Evolutionary conservation across 345 rosid genomes (phyloP), one percentile per base, ranked within the genome.

Genomic region (Citropsis articulata): DNA sequence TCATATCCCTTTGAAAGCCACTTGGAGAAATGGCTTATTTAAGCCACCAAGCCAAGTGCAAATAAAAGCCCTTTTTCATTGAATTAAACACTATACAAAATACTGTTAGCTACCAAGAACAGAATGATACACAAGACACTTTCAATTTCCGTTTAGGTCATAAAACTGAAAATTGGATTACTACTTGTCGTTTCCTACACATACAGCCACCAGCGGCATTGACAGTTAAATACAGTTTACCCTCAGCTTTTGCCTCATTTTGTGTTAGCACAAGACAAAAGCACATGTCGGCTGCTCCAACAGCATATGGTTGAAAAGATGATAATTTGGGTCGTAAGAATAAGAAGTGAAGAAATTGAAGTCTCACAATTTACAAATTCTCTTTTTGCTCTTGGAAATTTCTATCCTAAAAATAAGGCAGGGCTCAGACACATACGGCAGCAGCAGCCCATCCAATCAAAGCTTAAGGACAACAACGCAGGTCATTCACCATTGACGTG

Each of bases 321-420:
- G 53, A 75, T 69, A 74, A 57, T 78, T 68, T 66, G 66, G 82
- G 79, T 72, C 50, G 79, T 53, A 78, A 69, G 66, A 79, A 79
- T 38, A 24, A 48, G 33, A 75, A 78, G 71, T 71, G 10, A 24
- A 33, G 75, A 73, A 81, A 62, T 57, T 73, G 73, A 77, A 50
- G 57, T 45, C 85, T 81, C 86, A 84, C 83, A 79, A 88, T 88
- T 79, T 88, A 83, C 91, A 88, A 50, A 88, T 83, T 81, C 80
- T 67, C 79, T 72, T 70, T 45, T 75, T 57, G 79, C 77, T 88
- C 85, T 84, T 77, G 66, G 71, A 81, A 84, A 79, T 78, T 81
- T 75, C 89, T 86, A 81, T 75, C 82, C 91, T 84, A 79, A 50
- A 25, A 64, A 68, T 28, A 24, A 57, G 77, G 61, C 27, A 59